Conservation (phyloP, 352 stramenopile genomes). For the Phytophthora pisi region DNA sequence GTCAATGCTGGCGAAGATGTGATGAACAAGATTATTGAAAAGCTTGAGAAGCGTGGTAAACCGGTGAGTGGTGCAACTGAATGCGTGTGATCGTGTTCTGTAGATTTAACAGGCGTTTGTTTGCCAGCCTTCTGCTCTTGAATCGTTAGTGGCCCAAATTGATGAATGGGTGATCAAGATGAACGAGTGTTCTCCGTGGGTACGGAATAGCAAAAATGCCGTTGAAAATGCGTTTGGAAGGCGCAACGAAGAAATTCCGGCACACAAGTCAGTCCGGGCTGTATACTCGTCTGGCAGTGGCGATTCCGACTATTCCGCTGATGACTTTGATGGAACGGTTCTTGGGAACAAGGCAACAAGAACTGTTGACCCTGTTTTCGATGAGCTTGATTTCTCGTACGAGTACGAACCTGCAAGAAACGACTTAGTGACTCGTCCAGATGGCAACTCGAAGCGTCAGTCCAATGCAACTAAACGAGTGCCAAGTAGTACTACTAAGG, state of each 20-base stretch:
- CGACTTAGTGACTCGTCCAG: not conserved
- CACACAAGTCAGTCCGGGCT: conserved; percentile 4
- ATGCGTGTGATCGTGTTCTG: not conserved
- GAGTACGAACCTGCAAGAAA: conserved; percentile 19
- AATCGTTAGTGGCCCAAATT: conserved; percentile 47
- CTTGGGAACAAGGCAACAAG: not conserved
- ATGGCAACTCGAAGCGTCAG: not conserved
- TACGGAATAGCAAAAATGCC: conserved; percentile 38
- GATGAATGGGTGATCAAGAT: conserved; percentile 52
- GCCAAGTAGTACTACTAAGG: not conserved
- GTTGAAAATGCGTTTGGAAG: conserved; percentile 42
- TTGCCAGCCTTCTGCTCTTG: conserved; percentile 22
- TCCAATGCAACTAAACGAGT: not conserved
- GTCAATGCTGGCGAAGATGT: conserved; percentile 74
- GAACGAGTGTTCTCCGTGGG: conserved; percentile 60
- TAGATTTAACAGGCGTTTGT: conserved; percentile 6
- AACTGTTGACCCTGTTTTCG: not conserved
- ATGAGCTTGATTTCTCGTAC: conserved; percentile 25
- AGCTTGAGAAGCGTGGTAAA: conserved; percentile 39
- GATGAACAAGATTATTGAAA: conserved; percentile 68
- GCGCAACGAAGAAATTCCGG: conserved; percentile 32
- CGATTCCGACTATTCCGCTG: conserved; percentile 16
- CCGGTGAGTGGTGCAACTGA: conserved; percentile 37
- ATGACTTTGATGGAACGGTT: conserved; percentile 10
- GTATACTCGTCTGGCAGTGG: conserved; percentile 33